These are phyloP conservation scores for Podila clonocystis DNA, from an alignment of 192 early-diverging fungal species.

Conservation along the genomic window DNA sequence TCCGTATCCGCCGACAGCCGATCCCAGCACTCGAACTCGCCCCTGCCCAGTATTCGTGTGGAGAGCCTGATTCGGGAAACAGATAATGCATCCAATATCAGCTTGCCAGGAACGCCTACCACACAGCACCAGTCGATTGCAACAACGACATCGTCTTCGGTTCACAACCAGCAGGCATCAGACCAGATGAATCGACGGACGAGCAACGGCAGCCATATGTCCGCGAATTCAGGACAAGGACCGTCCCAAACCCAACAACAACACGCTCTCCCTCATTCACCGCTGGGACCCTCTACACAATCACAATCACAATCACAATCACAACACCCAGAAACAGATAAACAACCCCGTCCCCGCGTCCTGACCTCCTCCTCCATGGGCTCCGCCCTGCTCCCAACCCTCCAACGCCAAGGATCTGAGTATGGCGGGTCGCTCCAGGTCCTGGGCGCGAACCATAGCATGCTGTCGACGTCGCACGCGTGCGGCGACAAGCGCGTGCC, in stretches of 20 bases:
- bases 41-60: conserved; percentile 8
- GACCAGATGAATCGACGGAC: not conserved
- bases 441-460: conserved; percentile 18
- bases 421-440: conserved; percentile 19
- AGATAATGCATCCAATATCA: not conserved
- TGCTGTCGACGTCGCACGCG: conserved; percentile 1
- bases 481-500: conserved; percentile 11
- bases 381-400: not conserved
- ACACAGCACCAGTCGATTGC: not conserved
- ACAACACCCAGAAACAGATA: not conserved
- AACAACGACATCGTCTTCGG: not conserved
- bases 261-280: no score
- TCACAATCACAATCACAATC: no score
- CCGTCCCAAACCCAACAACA: not conserved
- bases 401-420: conserved; percentile 3
- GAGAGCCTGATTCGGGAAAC: not conserved
- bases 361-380: not conserved
- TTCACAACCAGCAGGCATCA: not conserved
- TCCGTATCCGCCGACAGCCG: not conserved
- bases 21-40: conserved; percentile 14
- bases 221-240: not conserved
- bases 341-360: not conserved
- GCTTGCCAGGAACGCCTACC: not conserved
- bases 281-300: not conserved
- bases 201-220: not conserved